Percentiles rank a stretch among this genome's conserved stretches.
Conservation (phyloP, 2,329 filamentous ascomycete species). For the Chaetomium strumarium region DNA sequence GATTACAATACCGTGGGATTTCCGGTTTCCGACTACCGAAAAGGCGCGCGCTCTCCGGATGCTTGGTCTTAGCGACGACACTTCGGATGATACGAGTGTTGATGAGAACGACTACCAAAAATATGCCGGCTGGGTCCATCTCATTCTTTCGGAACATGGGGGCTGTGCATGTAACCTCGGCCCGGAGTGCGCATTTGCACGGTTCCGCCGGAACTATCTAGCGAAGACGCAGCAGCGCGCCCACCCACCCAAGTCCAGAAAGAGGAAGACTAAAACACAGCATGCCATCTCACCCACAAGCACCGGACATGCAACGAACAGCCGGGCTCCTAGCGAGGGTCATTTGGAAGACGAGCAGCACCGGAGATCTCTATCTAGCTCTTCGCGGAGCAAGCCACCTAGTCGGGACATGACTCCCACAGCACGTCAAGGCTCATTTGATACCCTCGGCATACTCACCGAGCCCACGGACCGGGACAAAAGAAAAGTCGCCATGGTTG, state of each 20-base stretch:
- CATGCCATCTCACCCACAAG: constrained; percentile 56
- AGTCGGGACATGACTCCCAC: constrained; percentile 61
- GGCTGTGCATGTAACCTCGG: constrained; percentile 69
- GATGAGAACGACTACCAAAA: constrained; percentile 55
- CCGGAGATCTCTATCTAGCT: constrained; percentile 42
- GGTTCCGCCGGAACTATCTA: constrained; percentile 55
- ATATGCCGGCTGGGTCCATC: constrained; percentile 60
- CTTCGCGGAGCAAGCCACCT: constrained; percentile 57
- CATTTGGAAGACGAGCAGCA: constrained; percentile 56
- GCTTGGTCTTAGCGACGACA: constrained; percentile 58
- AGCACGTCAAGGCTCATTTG: constrained; percentile 52
- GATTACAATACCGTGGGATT: constrained; percentile 64
- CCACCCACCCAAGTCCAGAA: constrained; percentile 42
- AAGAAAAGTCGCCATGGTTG: constrained; percentile 59
- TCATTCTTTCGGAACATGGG: constrained; percentile 69
- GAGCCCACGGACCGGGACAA: constrained; percentile 62
- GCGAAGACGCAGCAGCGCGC: constrained; percentile 39
- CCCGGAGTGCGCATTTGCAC: constrained; percentile 56
- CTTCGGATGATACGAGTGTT: constrained; percentile 46
- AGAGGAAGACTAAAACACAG: constrained; percentile 47
- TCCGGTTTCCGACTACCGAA: constrained; percentile 51
- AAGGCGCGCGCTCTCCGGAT: constrained; percentile 51
- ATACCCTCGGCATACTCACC: constrained; percentile 55
- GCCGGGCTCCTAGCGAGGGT: constrained; percentile 58
- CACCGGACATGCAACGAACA: constrained; percentile 56